Conservation (phyloP, 2,329 filamentous ascomycete species). For the Aspergillus sp. region DNA sequence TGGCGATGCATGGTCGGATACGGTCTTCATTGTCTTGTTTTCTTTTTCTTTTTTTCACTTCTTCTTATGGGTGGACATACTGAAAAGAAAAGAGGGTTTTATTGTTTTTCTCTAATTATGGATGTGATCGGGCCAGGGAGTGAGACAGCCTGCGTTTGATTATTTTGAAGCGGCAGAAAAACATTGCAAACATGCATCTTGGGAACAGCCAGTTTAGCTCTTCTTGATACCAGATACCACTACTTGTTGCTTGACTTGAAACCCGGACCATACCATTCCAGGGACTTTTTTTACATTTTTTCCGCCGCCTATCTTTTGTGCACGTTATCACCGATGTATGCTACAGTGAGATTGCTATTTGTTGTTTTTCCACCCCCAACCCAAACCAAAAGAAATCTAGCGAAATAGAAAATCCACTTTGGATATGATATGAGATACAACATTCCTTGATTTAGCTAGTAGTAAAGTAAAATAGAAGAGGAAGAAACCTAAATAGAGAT, state of each 20-base stretch:
- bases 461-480: no score
- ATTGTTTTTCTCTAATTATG: no score
- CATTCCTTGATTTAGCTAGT: no score
- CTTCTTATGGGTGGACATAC: conserved; percentile 1
- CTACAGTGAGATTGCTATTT: not conserved
- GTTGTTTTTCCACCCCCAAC: not conserved
- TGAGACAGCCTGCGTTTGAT: not conserved
- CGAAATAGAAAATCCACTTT: no score
- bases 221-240: conserved; percentile 10
- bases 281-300: not conserved
- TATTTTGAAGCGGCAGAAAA: conserved; percentile 1
- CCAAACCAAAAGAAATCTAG: not conserved
- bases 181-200: conserved; percentile 5
- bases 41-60: not conserved
- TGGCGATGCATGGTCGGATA: conserved; percentile 4
- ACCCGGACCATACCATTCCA: not conserved
- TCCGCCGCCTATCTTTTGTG: no score
- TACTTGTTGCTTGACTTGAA: not conserved
- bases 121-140: not conserved
- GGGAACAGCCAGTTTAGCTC: conserved; percentile 8
- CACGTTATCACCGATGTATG: not conserved
- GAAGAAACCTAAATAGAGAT: no score
- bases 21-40: not conserved
- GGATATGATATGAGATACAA: no score
- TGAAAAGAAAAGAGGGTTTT: not conserved